phyloP scores from a whole-genome alignment of 768 basidiomycete genomes.

The Russula abietina region DNA sequence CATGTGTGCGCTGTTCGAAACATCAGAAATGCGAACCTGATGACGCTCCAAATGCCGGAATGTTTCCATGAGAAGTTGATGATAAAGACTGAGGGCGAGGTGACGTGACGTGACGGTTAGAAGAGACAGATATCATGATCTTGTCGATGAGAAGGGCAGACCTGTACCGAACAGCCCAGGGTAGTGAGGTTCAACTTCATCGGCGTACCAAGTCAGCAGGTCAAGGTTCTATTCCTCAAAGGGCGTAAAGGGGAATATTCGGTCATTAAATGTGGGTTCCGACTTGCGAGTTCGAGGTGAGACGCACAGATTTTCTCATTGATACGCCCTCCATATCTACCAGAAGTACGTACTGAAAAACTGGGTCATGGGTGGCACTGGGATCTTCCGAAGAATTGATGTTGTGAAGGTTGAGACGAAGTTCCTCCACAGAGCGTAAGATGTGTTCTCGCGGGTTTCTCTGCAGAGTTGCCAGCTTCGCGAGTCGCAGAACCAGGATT shows the following conservation, averaged over 20 bases:
- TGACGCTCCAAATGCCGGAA: constrained; percentile 58
- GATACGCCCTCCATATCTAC: constrained; percentile 57
- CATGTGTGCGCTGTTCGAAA: not conserved
- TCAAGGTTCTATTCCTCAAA: constrained; percentile 46
- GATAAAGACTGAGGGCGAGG: constrained; percentile 47
- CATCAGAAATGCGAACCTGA: constrained; percentile 40
- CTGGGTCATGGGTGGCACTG: constrained; percentile 29
- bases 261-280: constrained; percentile 9
- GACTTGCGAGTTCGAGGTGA: not conserved
- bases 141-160: constrained; percentile 29
- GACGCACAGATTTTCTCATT: constrained; percentile 51
- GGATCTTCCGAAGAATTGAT: constrained; percentile 37
- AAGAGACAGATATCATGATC: constrained; percentile 18
- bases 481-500: constrained; percentile 49
- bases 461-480: constrained; percentile 41
- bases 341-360: constrained; percentile 61
- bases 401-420: constrained; percentile 49
- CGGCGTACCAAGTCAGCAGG: constrained; percentile 55
- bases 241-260: constrained; percentile 22
- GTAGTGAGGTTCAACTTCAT: constrained; percentile 62
- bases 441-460: constrained; percentile 37
- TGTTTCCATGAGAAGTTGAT: constrained; percentile 73
- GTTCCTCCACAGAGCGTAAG: constrained; percentile 42
- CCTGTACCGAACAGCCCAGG: constrained; percentile 75
- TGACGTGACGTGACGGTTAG: constrained; percentile 17